Base-by-base conservation (phyloP, 495 filamentous ascomycete species). In the Penicillium crystallinum region DNA sequence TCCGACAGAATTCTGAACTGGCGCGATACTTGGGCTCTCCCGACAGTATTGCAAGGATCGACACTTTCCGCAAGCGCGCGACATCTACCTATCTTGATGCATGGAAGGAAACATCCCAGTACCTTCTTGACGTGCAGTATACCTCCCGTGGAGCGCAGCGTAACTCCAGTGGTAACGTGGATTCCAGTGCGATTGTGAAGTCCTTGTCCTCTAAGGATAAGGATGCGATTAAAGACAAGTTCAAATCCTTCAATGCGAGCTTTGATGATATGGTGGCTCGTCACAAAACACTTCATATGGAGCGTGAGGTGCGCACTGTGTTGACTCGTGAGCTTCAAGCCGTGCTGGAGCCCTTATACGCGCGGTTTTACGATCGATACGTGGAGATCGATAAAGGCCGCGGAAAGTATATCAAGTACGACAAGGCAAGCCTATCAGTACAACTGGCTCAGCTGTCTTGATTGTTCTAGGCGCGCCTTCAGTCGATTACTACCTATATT, bases 381-480 rank as follows among this genome's bases (percentile, higher is more conserved):
- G 92, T 97, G 66, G 93, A 97, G 74, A 79, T 96, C 57, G 95
- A 97, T 71, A 96, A 93, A 71, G 91, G 93, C 29, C 89, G 89
- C 66, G 90, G 90, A 52, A 97, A 97, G 72, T 96, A 97, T 71
- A 90, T 92, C 70, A 96, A 92, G 76, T 97, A 93, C 65, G 91
- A 97, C 71, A 96, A 96, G 72, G 78, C 77, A 15, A 70, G 65
- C 39, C 59, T 81, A 44, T 68, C 78, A 38, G 69, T 73, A 19
- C 70, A 77, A 46, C 55, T 81, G 50, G 73, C 77, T 11, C 66
- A 67, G 34, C 59, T 78, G 42, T 58, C 56, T 25, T 71, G 36
- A 55, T 43, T 35, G 17, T 30, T 27, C 12, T 15, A 54, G 35
- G 35, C 18, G 14, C 15, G 27, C 17, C 11, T 25, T 6, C 7